Evolutionary conservation across 2,329 filamentous ascomycete species (phyloP).

Genomic region (Hortaea werneckii): DNA sequence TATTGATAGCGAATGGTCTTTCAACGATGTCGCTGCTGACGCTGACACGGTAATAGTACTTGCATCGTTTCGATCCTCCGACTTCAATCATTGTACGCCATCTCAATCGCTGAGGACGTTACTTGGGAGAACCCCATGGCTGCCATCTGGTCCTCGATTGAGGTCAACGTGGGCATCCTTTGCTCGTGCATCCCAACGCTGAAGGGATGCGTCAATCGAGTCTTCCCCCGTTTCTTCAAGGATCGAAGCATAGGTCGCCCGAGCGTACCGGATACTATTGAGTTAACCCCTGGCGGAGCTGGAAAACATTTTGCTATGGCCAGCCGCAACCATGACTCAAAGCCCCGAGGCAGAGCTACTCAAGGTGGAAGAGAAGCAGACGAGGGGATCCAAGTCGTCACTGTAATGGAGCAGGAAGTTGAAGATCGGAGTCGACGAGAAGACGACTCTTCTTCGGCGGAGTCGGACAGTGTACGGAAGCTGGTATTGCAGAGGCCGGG

Average conservation of each 20-base stretch:
- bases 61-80: constrained; percentile 26
- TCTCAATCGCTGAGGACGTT: constrained; percentile 18
- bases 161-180: constrained; percentile 28
- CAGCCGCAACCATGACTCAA: neutral
- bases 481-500: neutral
- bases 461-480: neutral
- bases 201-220: constrained; percentile 22
- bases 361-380: constrained; percentile 6
- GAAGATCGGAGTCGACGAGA: neutral
- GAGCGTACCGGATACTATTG: neutral
- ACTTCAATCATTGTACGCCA: constrained; percentile 19
- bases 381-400: constrained; percentile 15
- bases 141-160: constrained; percentile 26
- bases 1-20: constrained; percentile 8
- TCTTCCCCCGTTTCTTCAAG: constrained; percentile 18
- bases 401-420: constrained; percentile 12
- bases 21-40: constrained; percentile 8
- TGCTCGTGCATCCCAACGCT: constrained; percentile 30
- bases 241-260: neutral
- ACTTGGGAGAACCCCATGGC: constrained; percentile 25
- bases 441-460: neutral
- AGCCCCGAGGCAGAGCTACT: neutral
- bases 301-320: neutral
- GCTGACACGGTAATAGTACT: constrained; percentile 10
- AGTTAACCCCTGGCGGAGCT: neutral